Conservation (phyloP, 306 rosid species). For the Inga leiocalycina region DNA sequence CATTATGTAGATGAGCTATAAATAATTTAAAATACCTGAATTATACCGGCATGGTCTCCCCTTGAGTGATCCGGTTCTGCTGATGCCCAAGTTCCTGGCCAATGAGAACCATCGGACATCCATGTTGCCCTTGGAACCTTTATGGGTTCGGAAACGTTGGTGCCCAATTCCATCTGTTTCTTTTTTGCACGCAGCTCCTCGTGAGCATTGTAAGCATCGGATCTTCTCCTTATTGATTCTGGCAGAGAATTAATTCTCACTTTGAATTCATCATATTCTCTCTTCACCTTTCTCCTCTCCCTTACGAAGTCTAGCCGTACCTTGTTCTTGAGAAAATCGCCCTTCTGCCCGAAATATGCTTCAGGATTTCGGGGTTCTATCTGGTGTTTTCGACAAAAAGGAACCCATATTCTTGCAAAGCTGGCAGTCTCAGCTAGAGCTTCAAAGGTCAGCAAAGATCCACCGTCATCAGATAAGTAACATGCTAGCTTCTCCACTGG, state of each 20-base stretch:
- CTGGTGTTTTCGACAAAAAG: constrained; percentile 73
- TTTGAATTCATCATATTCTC: constrained; percentile 87
- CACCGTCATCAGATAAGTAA: constrained; percentile 89
- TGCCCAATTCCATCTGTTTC: constrained; percentile 73
- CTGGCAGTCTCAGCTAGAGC: constrained; percentile 91
- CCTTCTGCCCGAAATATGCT: constrained; percentile 81
- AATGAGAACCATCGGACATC: constrained; percentile 94
- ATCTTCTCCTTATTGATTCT: constrained; percentile 80
- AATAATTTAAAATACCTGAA: constrained; percentile 57
- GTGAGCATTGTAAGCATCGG: constrained; percentile 87
- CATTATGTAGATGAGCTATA: background rate
- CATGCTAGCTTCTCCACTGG: constrained; percentile 86
- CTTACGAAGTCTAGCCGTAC: constrained; percentile 84
- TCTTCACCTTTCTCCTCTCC: constrained; percentile 83
- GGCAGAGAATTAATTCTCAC: constrained; percentile 82
- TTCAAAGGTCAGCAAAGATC: constrained; percentile 77
- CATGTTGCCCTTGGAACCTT: constrained; percentile 76
- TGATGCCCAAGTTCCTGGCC: constrained; percentile 93
- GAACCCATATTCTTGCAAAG: constrained; percentile 80
- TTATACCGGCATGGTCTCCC: constrained; percentile 87
- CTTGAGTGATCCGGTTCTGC: constrained; percentile 74
- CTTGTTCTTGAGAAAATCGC: constrained; percentile 80
- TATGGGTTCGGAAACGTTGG: constrained; percentile 49
- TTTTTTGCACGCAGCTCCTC: constrained; percentile 79
- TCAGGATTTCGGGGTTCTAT: constrained; percentile 86